Percentiles rank a stretch among this genome's conserved stretches.
These are phyloP conservation scores for Blumeriella jaapii DNA, from an alignment of 2,329 filamentous ascomycete genomes.

Conservation along the genomic window DNA sequence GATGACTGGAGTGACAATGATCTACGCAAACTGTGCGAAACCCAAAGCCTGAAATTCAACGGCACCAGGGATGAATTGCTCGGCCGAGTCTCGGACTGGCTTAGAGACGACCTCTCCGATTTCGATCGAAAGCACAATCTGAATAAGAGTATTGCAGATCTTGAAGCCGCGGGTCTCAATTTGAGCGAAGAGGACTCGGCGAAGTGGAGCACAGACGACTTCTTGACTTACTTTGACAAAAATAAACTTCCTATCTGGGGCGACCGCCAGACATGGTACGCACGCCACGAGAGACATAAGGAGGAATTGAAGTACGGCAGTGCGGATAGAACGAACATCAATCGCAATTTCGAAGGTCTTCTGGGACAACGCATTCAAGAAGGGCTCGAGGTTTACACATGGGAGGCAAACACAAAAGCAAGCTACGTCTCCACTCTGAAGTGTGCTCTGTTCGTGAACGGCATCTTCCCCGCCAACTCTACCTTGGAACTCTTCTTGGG, in stretches of 20 bases:
- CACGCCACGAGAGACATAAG: background rate
- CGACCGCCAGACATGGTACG: background rate
- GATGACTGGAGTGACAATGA: conserved; percentile 3
- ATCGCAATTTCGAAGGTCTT: conserved; percentile 1
- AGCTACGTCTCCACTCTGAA: conserved; percentile 10
- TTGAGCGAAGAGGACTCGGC: background rate
- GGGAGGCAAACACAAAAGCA: conserved; percentile 1
- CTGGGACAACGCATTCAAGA: background rate
- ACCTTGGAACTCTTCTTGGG: conserved; percentile 10
- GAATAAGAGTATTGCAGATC: background rate
- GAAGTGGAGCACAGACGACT: background rate
- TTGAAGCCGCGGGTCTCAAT: background rate
- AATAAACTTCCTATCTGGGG: conserved; percentile 8
- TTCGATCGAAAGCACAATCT: background rate
- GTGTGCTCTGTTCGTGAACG: conserved; percentile 6
- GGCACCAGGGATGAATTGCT: background rate
- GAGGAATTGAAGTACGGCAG: background rate
- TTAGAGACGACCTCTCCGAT: background rate
- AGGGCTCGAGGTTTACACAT: conserved; percentile 9
- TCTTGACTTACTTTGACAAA: conserved; percentile 1
- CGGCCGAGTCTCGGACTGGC: background rate
- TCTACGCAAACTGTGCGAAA: background rate
- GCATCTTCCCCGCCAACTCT: conserved; percentile 9
- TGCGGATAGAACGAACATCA: background rate
- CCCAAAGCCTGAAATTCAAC: background rate